Percentiles rank a stretch among this genome's conserved stretches.
These are phyloP conservation scores for Penicillium vulpinum DNA, from an alignment of 2,329 filamentous ascomycete species.

Conservation along the genomic window DNA sequence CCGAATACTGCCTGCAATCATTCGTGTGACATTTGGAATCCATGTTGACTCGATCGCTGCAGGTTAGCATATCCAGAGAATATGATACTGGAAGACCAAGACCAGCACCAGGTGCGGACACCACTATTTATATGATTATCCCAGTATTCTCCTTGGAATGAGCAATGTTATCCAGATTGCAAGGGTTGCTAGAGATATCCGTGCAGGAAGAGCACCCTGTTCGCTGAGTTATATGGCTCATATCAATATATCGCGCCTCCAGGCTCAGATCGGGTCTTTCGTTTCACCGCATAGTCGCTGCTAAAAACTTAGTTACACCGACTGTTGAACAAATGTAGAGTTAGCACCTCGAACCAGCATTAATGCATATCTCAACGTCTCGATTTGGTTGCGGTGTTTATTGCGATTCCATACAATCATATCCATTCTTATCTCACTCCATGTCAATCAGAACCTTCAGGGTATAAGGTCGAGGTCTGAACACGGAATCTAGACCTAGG, in stretches of 20 bases:
- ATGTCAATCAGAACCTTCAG: background rate
- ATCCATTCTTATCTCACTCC: background rate
- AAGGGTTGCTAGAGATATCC: background rate
- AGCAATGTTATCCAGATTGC: background rate
- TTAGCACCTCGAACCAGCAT: background rate
- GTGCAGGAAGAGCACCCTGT: background rate
- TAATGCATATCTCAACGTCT: background rate
- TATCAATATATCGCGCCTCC: background rate
- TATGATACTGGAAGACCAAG: background rate
- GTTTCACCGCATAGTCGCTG: background rate
- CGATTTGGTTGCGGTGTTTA: background rate
- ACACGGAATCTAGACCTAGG: background rate
- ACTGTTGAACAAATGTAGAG: background rate
- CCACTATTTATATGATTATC: background rate
- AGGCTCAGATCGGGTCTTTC: background rate
- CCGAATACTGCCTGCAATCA: background rate
- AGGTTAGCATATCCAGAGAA: background rate
- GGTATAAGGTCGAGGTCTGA: background rate
- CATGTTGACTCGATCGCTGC: background rate
- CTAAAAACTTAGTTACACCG: background rate
- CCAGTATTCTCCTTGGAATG: background rate
- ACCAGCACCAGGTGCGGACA: conserved; percentile 12
- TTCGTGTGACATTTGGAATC: background rate
- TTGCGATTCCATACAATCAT: background rate
- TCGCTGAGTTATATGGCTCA: conserved; percentile 4